Base-by-base conservation (phyloP, 2,329 filamentous ascomycete genomes). In the Alternaria gansuensis region DNA sequence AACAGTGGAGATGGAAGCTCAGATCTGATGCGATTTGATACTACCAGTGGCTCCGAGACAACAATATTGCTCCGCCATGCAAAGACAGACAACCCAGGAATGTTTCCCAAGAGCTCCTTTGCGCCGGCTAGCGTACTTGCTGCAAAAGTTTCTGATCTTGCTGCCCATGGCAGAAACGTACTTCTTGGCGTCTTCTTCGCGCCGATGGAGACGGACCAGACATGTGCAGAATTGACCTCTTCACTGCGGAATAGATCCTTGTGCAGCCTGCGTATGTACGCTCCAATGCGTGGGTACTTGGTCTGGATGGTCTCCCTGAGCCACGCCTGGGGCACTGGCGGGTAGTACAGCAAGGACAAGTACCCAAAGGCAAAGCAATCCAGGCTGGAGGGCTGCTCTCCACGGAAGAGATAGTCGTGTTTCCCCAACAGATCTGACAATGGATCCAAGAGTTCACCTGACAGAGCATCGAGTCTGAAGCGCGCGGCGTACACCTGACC, bases 331-430 rank as follows among this genome's bases (percentile, higher is more conserved):
- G 87, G 86, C 23, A 90, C 73, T 8, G 84, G 77, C 0, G 88
- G 84, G 24, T 84, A 82, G 1, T 90, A 81, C 81, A 95, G 90
- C 49, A 97, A 79, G 2, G 87, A 84, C 34, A 98, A 80, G 74
- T 96, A 96, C 10, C 89, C 95, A 69, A 92, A 86, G 0, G 87
- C 88, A 45, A 97, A 76, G 73, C 91, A 97, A 76, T 97, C 93
- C 24, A 96, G 78, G 54, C 84, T 87, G 2, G 86, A 87, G 0
- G 86, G 82, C n/a, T 79, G 70, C 1, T 79, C 73, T 8, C 79
- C 77, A 10, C 79, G 80, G 1, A 91, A 78, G 10, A 91, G 75
- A 69, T 85, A 89, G 2, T 77, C 70, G 60, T 86, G 87, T 17
- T 79, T 74, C 1, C 81, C 83, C 21, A 88, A 81, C 33, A 90